Base-by-base conservation (phyloP, 352 stramenopile genomes). In the Globisporangium nodosum region DNA sequence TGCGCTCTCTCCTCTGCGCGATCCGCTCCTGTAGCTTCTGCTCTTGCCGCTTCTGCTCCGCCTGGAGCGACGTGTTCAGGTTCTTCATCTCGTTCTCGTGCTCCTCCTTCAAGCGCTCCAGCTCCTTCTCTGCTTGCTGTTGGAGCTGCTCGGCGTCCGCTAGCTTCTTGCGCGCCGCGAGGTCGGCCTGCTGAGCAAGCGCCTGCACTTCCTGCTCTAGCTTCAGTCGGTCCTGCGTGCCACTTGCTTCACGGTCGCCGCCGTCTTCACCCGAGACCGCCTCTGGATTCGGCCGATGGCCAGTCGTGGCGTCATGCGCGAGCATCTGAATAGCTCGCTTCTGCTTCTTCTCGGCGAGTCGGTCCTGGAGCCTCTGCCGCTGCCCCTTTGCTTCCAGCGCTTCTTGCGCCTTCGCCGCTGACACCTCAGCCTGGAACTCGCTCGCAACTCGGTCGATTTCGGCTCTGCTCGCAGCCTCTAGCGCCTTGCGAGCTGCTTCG, bases 21-120 rank as follows among this genome's bases (percentile, higher is more conserved):
- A 89, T 87, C 15, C 79, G 79, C 51, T 85, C 74, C 46, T 89
- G 74, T 20, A 92, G 63, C 45, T 84, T 85, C 37, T 78, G 63
- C 58, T 91, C 81, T 53, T 90, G 81, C 15, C 76, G 69, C 39
- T 70, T 69, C 37, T 86, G 79, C 21, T 92, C 82, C 5, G 68
- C 70, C 9, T 71, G 58, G 18, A 90, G 57, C 4, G 81, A 85
- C 0, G 61, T 54, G 16, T 73, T 67, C 13, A 92, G 53, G 6
- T 56, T 61, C 18, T 61, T 62, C 46, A 83, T 64, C 27, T 92
- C 81, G n/a, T 65, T 61, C 52, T 82, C 79, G 45, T 92, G 79
- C 40, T 88, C 76, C 5, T 73, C 52, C 35, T 81, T 73, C 18
- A 92, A 51, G 1, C 81, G 74, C 18, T 61, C 61, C 49, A 87